phyloP scores from a whole-genome alignment of 805 yeast genomes.

The Candida ascalaphidarum region DNA sequence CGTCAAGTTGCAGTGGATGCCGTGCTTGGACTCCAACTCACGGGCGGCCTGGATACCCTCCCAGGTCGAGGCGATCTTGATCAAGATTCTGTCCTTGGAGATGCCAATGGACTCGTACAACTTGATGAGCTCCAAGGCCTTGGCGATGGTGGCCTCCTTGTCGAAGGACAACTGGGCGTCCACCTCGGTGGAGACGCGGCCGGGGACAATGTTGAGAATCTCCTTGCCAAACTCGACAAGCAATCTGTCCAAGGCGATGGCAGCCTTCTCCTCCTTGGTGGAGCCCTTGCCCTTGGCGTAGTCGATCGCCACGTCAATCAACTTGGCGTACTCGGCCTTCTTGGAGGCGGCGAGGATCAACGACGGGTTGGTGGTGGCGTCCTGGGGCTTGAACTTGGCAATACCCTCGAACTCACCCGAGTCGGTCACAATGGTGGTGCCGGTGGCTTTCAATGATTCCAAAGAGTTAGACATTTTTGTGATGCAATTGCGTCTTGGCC shows the following conservation, averaged over 20 bases:
- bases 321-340: constrained; percentile 79
- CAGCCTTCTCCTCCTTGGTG: constrained; percentile 59
- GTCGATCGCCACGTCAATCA: constrained; percentile 85
- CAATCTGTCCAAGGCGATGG: constrained; percentile 80
- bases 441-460: constrained; percentile 89
- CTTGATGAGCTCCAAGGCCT: constrained; percentile 85
- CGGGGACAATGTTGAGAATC: constrained; percentile 92
- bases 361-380: constrained; percentile 98
- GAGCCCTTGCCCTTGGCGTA: constrained; percentile 66
- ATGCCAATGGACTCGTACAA: constrained; percentile 84
- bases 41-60: constrained; percentile 99
- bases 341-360: constrained; percentile 92
- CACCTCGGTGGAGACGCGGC: constrained; percentile 98
- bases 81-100: constrained; percentile 80
- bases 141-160: constrained; percentile 86
- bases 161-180: constrained; percentile 97
- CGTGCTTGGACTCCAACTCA: constrained; percentile 86
- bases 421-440: constrained; percentile 96
- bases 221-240: constrained; percentile 94
- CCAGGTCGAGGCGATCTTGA: constrained; percentile 97
- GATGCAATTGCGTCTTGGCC: not conserved
- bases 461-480: constrained; percentile 49
- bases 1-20: constrained; percentile 91
- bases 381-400: constrained; percentile 97
- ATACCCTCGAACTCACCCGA: constrained; percentile 98